These are phyloP conservation scores for Gossypium laxum DNA, from an alignment of 441 rosid species.

Conservation along the genomic window DNA sequence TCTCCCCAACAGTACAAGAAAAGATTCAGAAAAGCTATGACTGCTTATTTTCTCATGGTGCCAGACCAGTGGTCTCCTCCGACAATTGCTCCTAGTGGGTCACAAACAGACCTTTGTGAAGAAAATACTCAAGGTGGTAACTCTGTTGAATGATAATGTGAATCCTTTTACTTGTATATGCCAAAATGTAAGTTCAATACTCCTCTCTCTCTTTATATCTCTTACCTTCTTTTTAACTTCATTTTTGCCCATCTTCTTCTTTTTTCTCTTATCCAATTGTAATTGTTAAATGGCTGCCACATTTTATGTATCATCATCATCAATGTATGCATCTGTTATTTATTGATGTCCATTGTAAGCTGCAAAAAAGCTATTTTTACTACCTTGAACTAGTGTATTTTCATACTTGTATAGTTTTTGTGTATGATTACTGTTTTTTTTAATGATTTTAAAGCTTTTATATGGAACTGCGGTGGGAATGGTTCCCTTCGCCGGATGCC, in stretches of 20 bases:
- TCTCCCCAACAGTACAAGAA: constrained; percentile 68
- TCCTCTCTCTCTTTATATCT: background rate
- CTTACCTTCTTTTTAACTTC: background rate
- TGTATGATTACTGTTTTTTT: background rate
- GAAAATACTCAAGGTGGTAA: constrained; percentile 23
- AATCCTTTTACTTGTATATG: constrained; percentile 19
- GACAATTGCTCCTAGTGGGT: constrained; percentile 28
- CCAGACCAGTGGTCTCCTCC: constrained; percentile 69
- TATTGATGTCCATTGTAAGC: background rate
- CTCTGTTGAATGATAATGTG: constrained; percentile 15
- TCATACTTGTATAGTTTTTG: background rate
- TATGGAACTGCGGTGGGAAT: background rate
- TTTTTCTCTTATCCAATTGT: background rate
- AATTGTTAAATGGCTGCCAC: background rate
- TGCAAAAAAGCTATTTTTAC: background rate
- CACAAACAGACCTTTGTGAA: constrained; percentile 37
- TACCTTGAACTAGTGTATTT: background rate
- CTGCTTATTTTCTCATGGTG: constrained; percentile 62
- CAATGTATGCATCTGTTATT: background rate
- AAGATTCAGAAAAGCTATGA: constrained; percentile 71
- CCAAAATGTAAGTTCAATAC: constrained; percentile 14
- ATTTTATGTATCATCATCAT: constrained; percentile 1
- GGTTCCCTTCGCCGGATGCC: background rate
- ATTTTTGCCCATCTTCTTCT: background rate
- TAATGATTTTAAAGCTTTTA: background rate